A percentile compares a stretch with the other conserved stretches of the same genome.
These are phyloP conservation scores for Rhododendron kiyosumense DNA, from an alignment of 148 eudicot genomes.

Conservation along the genomic window DNA sequence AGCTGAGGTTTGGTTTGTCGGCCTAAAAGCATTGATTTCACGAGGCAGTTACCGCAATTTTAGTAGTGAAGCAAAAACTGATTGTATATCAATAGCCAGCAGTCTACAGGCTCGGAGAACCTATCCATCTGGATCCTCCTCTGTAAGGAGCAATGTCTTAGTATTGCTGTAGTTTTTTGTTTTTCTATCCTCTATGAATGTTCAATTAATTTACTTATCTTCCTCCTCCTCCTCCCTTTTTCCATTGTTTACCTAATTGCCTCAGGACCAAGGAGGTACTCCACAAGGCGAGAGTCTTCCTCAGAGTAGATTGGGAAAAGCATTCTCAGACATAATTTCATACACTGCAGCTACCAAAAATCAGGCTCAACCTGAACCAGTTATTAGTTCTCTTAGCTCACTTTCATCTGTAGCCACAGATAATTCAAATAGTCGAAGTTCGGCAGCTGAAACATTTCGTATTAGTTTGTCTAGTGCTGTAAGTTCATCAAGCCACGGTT, in stretches of 20 bases:
- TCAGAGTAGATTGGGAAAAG: constrained; percentile 68
- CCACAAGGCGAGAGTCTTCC: constrained; percentile 37
- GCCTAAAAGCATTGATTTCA: constrained; percentile 74
- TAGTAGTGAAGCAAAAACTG: constrained; percentile 51
- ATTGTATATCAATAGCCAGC: constrained; percentile 41
- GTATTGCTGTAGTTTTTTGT: constrained; percentile 1
- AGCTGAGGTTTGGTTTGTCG: constrained; percentile 91
- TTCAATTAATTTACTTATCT: constrained; percentile 5
- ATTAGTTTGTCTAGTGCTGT: constrained; percentile 77
- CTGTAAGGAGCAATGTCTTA: constrained; percentile 34
- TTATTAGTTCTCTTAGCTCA: constrained; percentile 25
- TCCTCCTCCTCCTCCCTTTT: background rate
- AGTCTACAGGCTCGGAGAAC: constrained; percentile 39
- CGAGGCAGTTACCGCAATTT: constrained; percentile 39
- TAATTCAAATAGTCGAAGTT: constrained; percentile 41
- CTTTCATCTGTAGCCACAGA: constrained; percentile 31
- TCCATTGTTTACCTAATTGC: background rate
- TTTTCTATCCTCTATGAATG: background rate
- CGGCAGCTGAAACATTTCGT: constrained; percentile 58
- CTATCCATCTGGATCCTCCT: constrained; percentile 40
- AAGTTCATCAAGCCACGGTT: constrained; percentile 90
- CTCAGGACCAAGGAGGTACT: constrained; percentile 56
- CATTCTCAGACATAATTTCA: constrained; percentile 63
- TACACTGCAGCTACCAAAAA: constrained; percentile 47
- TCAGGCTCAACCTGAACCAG: constrained; percentile 33